Percentiles rank a stretch among this genome's conserved stretches.
phyloP scores from a whole-genome alignment of 2,329 filamentous ascomycete genomes.

The Fusarium nodosum region DNA sequence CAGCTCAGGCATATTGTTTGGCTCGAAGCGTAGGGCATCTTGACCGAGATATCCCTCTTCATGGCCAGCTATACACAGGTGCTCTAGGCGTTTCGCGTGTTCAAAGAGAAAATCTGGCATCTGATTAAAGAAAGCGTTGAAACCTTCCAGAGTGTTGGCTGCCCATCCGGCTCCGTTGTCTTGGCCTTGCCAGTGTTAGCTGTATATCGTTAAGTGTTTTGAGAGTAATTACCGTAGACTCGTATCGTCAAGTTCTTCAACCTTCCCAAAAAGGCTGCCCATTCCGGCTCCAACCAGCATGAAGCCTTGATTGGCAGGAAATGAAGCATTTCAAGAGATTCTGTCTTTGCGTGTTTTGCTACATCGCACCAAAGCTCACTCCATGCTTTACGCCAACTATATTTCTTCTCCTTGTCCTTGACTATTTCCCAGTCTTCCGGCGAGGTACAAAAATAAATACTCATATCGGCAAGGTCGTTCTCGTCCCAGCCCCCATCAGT shows the following conservation, averaged over 20 bases:
- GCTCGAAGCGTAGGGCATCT: neutral
- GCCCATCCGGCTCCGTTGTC: conserved; percentile 8
- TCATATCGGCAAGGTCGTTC: neutral
- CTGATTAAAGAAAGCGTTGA: conserved; percentile 1
- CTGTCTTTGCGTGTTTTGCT: neutral
- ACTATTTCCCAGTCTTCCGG: conserved; percentile 12
- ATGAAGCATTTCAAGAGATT: conserved; percentile 1
- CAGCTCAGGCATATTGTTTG: neutral
- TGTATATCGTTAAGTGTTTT: neutral
- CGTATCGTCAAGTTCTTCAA: conserved; percentile 2
- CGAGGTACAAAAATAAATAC: conserved; percentile 3
- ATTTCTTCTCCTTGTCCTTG: conserved; percentile 3
- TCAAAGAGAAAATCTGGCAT: neutral
- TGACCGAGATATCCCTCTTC: neutral
- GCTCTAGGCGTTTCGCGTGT: neutral
- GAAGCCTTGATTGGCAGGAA: conserved; percentile 21
- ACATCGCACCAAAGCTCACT: conserved; percentile 20
- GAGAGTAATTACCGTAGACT: neutral
- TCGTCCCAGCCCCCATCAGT: conserved; percentile 6
- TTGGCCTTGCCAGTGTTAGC: neutral
- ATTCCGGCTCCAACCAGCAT: conserved; percentile 7
- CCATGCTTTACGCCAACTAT: conserved; percentile 18
- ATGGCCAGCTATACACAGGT: neutral
- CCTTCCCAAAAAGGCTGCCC: conserved; percentile 1
- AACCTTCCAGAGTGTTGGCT: conserved; percentile 6